Conservation (phyloP, 176 grass and related monocot species). For the Elymus sibiricus region DNA sequence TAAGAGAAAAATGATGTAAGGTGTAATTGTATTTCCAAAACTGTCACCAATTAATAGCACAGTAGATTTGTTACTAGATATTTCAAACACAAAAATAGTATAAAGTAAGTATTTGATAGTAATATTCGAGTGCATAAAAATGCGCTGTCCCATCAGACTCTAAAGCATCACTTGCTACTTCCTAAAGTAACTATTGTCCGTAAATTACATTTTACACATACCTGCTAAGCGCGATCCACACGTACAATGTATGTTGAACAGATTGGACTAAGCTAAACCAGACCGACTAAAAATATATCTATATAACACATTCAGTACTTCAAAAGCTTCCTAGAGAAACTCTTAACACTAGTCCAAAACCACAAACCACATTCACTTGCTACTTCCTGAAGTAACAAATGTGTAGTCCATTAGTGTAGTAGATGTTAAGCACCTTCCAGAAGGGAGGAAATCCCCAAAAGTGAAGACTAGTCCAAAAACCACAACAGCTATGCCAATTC, state of each 20-base stretch:
- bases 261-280: no score
- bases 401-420: neutral
- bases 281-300: no score
- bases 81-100: neutral
- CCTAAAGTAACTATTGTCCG: neutral
- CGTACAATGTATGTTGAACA: no score
- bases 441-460: slow-evolving; percentile 92
- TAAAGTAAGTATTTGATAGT: neutral
- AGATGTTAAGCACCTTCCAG: slow-evolving; percentile 56
- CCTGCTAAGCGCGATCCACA: no score
- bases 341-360: no score
- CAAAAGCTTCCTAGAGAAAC: no score
- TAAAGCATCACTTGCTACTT: neutral
- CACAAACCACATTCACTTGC: neutral
- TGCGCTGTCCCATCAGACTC: neutral
- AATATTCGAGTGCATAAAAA: neutral
- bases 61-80: neutral
- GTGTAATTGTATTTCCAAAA: neutral
- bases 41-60: neutral
- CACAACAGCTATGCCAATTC: slow-evolving; percentile 82
- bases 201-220: neutral
- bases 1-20: neutral
- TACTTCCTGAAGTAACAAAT: neutral
- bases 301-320: no score
- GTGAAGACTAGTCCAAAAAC: slow-evolving; percentile 92